Base-by-base conservation (phyloP, 2,329 filamentous ascomycete genomes). In the Cladosporium colombiae region DNA sequence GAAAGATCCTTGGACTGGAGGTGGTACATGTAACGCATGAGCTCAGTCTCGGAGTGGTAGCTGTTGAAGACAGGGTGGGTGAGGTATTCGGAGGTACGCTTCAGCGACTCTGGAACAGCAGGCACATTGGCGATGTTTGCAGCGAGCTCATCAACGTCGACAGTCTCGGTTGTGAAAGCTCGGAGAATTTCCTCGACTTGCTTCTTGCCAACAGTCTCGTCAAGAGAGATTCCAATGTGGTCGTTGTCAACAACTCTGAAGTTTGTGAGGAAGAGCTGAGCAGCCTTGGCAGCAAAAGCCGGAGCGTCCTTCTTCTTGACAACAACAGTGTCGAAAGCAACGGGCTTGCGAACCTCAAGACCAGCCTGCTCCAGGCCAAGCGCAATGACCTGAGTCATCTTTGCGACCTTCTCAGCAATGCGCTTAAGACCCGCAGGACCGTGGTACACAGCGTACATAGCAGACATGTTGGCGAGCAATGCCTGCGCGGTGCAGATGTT, bases 401-500 rank as follows among this genome's bases (percentile, higher is more conserved):
- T 86, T 72, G 92, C 87, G 69, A 91, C 86, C 69, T 89, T 87
- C 76, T 93, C 86, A 0, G 94, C 93, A 75, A 97, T 97, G 16
- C 87, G 85, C 79, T 88, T 92, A 60, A 98, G 81, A 21, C 93
- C 93, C 63, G 88, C 79, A 0, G 94, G 94, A 3, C 94, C 94
- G 76, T 98, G 94, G 78, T 97, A 98, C 63, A 97, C 85, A 62
- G 93, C 93, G 76, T 97, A 98, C 81, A 97, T 90, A 64, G 93
- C 92, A 71, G 88, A 94, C 92, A 97, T 97, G 78, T 98, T 98
- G 44, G 94, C 94, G 61, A 97, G 83, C 29, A 98, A 82, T 10
- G 94, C 94, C 80, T 98, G 94, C 1, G 94, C 93, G 1, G 94
- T 98, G 82, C 94, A 98, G 67, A 97, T 93, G 76, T 98, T 98